These are phyloP conservation scores for Stellera chamaejasme DNA, from an alignment of 345 rosid species.

Conservation along the genomic window DNA sequence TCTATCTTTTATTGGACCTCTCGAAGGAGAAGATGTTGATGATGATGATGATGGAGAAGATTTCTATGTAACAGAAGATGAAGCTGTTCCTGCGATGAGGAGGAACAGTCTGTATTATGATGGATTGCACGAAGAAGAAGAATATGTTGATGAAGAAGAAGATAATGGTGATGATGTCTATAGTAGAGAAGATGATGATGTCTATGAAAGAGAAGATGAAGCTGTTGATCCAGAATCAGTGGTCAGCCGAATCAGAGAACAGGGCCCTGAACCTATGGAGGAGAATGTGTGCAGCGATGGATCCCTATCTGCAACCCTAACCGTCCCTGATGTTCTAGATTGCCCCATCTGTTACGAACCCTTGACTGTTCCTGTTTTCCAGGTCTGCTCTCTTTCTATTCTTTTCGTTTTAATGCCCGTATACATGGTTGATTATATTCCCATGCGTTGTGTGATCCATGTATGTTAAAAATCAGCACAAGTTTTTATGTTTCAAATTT, in stretches of 20 bases:
- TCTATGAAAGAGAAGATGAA: too few species aligned
- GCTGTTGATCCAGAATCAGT: not conserved
- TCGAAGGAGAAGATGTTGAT: too few species aligned
- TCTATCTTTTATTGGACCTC: too few species aligned
- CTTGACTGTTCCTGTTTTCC: constrained; percentile 40
- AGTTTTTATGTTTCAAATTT: too few species aligned
- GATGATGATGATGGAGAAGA: not conserved
- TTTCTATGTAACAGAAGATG: too few species aligned
- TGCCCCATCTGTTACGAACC: constrained; percentile 44
- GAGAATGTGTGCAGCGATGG: constrained; percentile 3
- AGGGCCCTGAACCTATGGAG: not conserved
- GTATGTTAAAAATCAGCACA: too few species aligned
- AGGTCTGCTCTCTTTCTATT: constrained; percentile 22
- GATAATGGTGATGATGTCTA: too few species aligned
- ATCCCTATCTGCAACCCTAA: constrained; percentile 23
- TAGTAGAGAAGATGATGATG: too few species aligned
- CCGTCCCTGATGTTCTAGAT: constrained; percentile 50
- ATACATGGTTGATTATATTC: too few species aligned
- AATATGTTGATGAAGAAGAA: too few species aligned
- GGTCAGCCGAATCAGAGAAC: not conserved
- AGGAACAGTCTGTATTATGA: not conserved
- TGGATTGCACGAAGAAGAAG: not conserved
- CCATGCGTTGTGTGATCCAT: too few species aligned
- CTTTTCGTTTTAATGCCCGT: not conserved
- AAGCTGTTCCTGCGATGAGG: too few species aligned